phyloP scores from a whole-genome alignment of 139 green algal species.

The Spirogloea muscicola region DNA sequence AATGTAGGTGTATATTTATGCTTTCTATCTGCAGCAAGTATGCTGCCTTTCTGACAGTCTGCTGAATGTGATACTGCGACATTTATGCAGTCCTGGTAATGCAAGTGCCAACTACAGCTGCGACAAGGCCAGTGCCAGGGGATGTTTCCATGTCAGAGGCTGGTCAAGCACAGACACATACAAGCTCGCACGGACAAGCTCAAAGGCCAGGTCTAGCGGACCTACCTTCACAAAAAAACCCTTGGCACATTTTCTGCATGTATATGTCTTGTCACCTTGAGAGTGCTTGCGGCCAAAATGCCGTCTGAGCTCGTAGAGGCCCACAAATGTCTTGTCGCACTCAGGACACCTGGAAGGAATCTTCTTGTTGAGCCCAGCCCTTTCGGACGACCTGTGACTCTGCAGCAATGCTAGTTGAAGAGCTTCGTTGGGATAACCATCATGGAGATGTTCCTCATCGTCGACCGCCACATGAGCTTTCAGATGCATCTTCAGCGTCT shows the following conservation, averaged over 20 bases:
- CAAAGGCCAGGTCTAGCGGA: too few species aligned
- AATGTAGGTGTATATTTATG: too few species aligned
- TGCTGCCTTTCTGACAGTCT: too few species aligned
- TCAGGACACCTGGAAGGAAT: constrained; percentile 42
- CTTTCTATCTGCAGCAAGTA: too few species aligned
- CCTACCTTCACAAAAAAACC: constrained; percentile 42
- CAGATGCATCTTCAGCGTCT: constrained; percentile 47
- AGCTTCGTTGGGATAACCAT: background rate
- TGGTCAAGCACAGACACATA: too few species aligned
- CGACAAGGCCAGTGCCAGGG: too few species aligned
- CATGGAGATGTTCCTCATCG: background rate
- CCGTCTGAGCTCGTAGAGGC: constrained; percentile 46
- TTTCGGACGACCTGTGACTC: background rate
- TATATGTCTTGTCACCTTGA: constrained; percentile 34
- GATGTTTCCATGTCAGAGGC: too few species aligned
- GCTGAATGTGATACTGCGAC: too few species aligned
- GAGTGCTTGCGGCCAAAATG: constrained; percentile 46
- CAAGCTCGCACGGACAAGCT: too few species aligned
- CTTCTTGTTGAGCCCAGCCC: constrained; percentile 44
- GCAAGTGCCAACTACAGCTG: too few species aligned
- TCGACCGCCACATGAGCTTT: constrained; percentile 38
- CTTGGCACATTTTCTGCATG: constrained; percentile 43
- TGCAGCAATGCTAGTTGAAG: background rate
- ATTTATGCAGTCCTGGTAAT: too few species aligned
- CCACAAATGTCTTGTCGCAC: constrained; percentile 42